A percentile compares a stretch with the other conserved stretches of the same genome.
These are phyloP conservation scores for Aspergillus pseudoviridinutans DNA, from an alignment of 2,329 filamentous ascomycete genomes.

Conservation along the genomic window DNA sequence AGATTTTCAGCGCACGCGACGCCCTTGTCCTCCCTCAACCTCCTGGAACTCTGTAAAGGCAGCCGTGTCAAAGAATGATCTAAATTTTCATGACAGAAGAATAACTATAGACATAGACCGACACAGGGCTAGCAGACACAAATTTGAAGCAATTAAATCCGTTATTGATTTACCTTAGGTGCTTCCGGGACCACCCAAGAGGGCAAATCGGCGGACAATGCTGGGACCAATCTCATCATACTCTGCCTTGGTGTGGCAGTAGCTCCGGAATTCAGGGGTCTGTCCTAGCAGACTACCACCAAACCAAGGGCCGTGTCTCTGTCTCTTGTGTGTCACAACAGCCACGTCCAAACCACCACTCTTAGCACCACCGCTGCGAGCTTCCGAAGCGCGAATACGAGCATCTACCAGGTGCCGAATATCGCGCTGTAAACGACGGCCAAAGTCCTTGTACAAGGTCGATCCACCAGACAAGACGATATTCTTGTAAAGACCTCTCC, in stretches of 20 bases:
- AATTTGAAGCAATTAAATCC: neutral
- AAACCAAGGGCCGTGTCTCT: constrained; percentile 97
- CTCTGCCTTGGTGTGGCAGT: constrained; percentile 88
- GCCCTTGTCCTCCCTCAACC: neutral
- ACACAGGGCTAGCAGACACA: neutral
- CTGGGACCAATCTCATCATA: constrained; percentile 96
- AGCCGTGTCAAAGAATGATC: neutral
- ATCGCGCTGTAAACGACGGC: constrained; percentile 89
- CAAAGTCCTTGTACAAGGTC: constrained; percentile 98
- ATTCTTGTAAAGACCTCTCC: constrained; percentile 97
- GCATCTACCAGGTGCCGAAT: constrained; percentile 95
- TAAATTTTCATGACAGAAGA: neutral
- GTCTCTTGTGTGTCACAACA: constrained; percentile 95
- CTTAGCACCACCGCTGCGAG: constrained; percentile 83
- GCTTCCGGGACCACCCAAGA: constrained; percentile 81
- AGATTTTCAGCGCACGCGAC: neutral
- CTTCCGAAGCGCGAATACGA: constrained; percentile 87
- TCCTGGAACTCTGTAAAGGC: neutral
- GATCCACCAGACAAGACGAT: constrained; percentile 97
- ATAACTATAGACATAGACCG: neutral
- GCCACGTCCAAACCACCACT: constrained; percentile 94
- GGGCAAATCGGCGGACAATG: constrained; percentile 89
- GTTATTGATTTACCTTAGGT: constrained; percentile 25
- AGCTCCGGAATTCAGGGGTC: constrained; percentile 96
- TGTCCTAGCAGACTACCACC: constrained; percentile 93